Percentiles rank a stretch among this genome's conserved stretches.
Evolutionary conservation across 371 early-diverging fungal genomes (phyloP).

Genomic region (Coemansia sp.): DNA sequence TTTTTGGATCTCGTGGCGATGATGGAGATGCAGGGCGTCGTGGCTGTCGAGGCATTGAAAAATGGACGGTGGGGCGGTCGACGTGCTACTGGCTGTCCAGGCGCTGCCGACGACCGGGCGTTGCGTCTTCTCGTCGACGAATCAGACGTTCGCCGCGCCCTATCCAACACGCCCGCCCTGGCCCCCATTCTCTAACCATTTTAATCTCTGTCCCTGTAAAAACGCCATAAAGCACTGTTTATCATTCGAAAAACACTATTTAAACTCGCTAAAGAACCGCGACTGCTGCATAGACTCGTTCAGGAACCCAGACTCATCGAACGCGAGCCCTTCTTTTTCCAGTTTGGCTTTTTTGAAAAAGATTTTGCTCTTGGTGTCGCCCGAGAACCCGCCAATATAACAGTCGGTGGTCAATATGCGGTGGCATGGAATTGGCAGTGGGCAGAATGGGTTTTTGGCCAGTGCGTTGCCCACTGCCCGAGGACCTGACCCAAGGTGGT

Average conservation of each 20-base stretch:
- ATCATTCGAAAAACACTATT: constrained; percentile 1
- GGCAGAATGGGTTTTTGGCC: constrained; percentile 71
- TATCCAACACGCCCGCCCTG: constrained; percentile 31
- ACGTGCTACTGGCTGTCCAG: constrained; percentile 22
- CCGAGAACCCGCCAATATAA: constrained; percentile 73
- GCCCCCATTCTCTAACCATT: constrained; percentile 15
- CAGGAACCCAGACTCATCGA: constrained; percentile 64
- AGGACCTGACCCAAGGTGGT: constrained; percentile 60
- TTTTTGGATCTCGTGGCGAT: constrained; percentile 69
- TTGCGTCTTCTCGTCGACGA: constrained; percentile 45
- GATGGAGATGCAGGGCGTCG: constrained; percentile 72
- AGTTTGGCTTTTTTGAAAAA: constrained; percentile 65
- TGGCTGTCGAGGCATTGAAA: constrained; percentile 52
- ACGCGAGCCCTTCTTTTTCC: constrained; percentile 64
- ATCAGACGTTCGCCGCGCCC: constrained; percentile 40
- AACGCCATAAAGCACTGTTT: background rate
- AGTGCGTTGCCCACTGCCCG: constrained; percentile 80
- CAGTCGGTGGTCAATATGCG: constrained; percentile 68
- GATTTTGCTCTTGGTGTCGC: constrained; percentile 62
- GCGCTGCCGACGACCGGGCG: constrained; percentile 44
- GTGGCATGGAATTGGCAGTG: constrained; percentile 79
- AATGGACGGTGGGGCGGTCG: constrained; percentile 37
- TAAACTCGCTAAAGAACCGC: constrained; percentile 57
- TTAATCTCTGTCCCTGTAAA: background rate
- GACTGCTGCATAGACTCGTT: constrained; percentile 52